Evolutionary conservation across 1,284 basidiomycete genomes (phyloP), one percentile per base, ranked within the genome.

Genomic region (Ustilago lituana): DNA sequence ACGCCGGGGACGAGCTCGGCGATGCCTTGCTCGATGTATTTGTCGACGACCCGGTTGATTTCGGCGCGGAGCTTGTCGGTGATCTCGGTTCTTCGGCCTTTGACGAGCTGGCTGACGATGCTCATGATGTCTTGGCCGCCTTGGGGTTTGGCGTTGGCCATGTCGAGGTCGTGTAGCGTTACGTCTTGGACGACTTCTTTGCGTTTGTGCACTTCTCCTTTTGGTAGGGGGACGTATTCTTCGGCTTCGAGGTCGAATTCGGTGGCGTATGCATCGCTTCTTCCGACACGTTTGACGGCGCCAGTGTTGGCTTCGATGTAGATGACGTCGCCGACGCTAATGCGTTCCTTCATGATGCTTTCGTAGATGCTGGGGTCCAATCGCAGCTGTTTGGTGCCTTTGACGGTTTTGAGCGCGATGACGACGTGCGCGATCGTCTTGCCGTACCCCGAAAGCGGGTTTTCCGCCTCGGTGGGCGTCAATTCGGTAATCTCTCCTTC

Each of bases 111-210:
- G 5, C 95, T 94, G 90, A 98, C 97, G 26, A 98, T 94, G 79
- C 91, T 92, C 94, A 98, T 97, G 82, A 98, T 97, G 79, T 98
- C 95, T 83, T 97, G 95, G 1, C 96, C 94, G 14, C 87, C 87
- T 76, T 93, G 92, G 7, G 95, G 95, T 40, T 93, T 89, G 12
- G 94, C 94, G 82, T 98, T 98, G 5, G 94, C 95, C 67, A 94
- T 92, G 82, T 98, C 95, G 38, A 98, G 86, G 82, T 98, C 95
- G 56, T 96, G 94, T 15, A 98, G 86, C 0, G 94, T 98, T 33
- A 98, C 92, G 74, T 98, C 95, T 83, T 98, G 96, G 5, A 98
- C 93, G 2, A 98, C 88, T 80, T 98, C 94, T 83, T 98, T 98
- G 66, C 90, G 88, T 84, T 98, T 98, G 85, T 97, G 94, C 45